Percentiles rank a stretch among this genome's conserved stretches.
Evolutionary conservation across 2,329 filamentous ascomycete genomes (phyloP).

Genomic region (Colletotrichum australisinense): DNA sequence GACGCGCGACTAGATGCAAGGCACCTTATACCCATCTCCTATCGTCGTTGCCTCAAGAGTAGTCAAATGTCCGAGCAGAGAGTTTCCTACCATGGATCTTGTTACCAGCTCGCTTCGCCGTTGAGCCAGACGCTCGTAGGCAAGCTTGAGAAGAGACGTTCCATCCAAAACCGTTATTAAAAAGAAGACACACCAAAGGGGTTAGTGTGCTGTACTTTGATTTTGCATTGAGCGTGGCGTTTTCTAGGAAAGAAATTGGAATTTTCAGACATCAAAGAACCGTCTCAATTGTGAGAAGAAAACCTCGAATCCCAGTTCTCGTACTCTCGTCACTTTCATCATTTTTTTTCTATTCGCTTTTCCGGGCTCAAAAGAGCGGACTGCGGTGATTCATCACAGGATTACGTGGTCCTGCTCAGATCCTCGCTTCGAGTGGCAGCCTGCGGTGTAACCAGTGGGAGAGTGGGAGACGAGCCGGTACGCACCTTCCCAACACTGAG

Average conservation of each 20-base stretch:
- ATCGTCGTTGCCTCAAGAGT: conserved; percentile 28
- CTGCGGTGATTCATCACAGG: not conserved
- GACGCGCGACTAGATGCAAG: conserved; percentile 32
- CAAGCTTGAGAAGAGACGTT: conserved; percentile 11
- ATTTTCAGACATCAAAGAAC: conserved; percentile 11
- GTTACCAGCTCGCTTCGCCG: not conserved
- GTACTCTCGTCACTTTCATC: not conserved
- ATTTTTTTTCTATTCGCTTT: not conserved
- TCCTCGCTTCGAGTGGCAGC: not conserved
- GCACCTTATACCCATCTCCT: conserved; percentile 34
- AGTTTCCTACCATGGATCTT: not conserved
- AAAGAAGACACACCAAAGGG: conserved; percentile 21
- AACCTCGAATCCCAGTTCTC: not conserved
- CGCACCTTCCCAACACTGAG: not conserved
- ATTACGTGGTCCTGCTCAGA: not conserved
- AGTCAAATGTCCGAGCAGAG: conserved; percentile 19
- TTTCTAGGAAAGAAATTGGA: conserved; percentile 24
- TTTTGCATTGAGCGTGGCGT: conserved; percentile 35
- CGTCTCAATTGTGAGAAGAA: not conserved
- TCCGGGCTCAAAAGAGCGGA: not conserved
- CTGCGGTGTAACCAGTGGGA: conserved; percentile 4
- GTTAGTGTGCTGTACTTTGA: conserved; percentile 24
- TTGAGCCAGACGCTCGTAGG: not conserved
- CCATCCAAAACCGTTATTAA: not conserved
- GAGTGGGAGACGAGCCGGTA: conserved; percentile 2